These are phyloP conservation scores for Teratosphaeria epicoccoides DNA, from an alignment of 2,329 filamentous ascomycete species.

Conservation along the genomic window DNA sequence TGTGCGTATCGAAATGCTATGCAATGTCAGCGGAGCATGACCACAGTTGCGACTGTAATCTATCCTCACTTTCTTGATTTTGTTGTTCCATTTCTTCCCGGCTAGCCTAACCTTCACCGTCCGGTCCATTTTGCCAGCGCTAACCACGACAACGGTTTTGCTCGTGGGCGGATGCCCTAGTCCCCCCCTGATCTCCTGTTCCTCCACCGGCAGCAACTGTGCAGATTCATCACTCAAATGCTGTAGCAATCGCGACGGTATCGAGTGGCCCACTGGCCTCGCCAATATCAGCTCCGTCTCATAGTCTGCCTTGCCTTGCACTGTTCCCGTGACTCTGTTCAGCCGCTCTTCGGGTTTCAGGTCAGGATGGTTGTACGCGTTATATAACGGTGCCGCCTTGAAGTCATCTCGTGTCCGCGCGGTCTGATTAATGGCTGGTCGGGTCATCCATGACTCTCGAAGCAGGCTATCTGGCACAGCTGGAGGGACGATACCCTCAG, in stretches of 20 bases:
- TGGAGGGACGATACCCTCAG: neutral
- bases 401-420: neutral
- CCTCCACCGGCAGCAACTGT: slow-evolving; percentile 13
- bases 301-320: slow-evolving; percentile 7
- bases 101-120: slow-evolving; percentile 70
- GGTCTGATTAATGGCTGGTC: neutral
- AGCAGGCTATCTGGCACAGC: neutral
- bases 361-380: neutral
- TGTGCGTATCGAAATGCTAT: slow-evolving; percentile 54
- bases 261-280: slow-evolving; percentile 12
- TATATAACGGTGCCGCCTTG: neutral
- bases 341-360: neutral
- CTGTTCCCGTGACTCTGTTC: neutral
- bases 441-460: neutral
- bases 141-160: slow-evolving; percentile 57
- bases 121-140: slow-evolving; percentile 65
- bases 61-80: slow-evolving; percentile 55
- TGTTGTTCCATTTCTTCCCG: slow-evolving; percentile 59
- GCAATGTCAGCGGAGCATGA: neutral
- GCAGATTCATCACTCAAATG: slow-evolving; percentile 8
- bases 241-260: slow-evolving; percentile 15
- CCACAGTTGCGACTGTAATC: neutral
- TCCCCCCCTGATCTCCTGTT: slow-evolving; percentile 17
- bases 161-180: slow-evolving; percentile 13
- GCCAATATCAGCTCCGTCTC: slow-evolving; percentile 16